Conservation (phyloP, 202 grass and related monocot genomes). For the Setaria italica region DNA sequence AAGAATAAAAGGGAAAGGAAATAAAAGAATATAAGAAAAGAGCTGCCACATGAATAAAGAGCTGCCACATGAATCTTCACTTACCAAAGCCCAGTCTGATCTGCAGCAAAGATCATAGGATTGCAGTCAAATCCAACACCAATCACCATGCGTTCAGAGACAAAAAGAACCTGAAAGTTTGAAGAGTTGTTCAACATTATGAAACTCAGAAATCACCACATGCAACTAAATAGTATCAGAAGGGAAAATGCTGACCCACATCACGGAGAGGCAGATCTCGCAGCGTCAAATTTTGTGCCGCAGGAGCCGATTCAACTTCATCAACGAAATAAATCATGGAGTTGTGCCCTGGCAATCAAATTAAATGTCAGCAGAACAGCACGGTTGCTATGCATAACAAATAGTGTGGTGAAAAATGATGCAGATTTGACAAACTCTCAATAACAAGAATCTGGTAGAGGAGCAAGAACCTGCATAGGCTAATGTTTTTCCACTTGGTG, state of each 20-base stretch:
- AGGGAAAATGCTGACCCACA: constrained; percentile 99
- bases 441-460: constrained; percentile 24
- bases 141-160: constrained; percentile 82
- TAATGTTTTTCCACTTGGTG: constrained; percentile 89
- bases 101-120: constrained; percentile 87
- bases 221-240: constrained; percentile 59
- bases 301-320: constrained; percentile 82
- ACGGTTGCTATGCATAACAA: background rate
- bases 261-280: constrained; percentile 99
- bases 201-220: constrained; percentile 44
- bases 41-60: background rate
- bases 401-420: constrained; percentile 1
- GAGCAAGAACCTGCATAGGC: constrained; percentile 81
- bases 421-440: constrained; percentile 24
- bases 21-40: constrained; percentile 29
- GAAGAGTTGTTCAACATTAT: constrained; percentile 49
- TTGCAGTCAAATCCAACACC: constrained; percentile 99
- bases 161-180: constrained; percentile 83
- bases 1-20: constrained; percentile 1
- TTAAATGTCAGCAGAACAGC: background rate
- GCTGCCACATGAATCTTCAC: constrained; percentile 29
- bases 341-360: constrained; percentile 78
- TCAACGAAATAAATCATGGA: constrained; percentile 98
- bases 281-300: constrained; percentile 80
- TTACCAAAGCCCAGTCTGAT: constrained; percentile 96